These are phyloP conservation scores for Apophysomyces ossiformis DNA, from an alignment of 371 early-diverging fungal species.

Conservation along the genomic window DNA sequence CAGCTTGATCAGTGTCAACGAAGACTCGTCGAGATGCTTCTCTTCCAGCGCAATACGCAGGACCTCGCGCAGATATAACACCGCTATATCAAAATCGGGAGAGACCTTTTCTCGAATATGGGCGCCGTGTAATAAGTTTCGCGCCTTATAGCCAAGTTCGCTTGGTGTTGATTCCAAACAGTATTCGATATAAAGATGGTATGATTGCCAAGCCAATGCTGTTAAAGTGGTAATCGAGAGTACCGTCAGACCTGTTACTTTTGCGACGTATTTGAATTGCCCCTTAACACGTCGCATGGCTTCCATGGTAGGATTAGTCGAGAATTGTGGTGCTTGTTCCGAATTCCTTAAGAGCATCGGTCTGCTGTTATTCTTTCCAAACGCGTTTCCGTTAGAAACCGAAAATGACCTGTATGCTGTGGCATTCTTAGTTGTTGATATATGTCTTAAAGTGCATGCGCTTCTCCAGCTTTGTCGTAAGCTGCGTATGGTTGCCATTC, in stretches of 20 bases:
- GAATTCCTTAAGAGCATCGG: neutral
- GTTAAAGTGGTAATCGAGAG: constrained; percentile 33
- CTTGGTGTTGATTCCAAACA: constrained; percentile 43
- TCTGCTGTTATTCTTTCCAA: neutral
- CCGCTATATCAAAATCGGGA: constrained; percentile 45
- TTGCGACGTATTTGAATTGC: constrained; percentile 38
- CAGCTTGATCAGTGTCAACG: constrained; percentile 35
- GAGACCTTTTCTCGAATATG: constrained; percentile 49
- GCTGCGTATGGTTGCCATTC: no score
- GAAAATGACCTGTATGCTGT: neutral
- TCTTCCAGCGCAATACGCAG: constrained; percentile 46
- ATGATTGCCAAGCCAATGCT: constrained; percentile 45
- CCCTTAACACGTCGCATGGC: constrained; percentile 26
- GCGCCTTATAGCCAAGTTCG: constrained; percentile 43
- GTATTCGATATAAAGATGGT: constrained; percentile 57
- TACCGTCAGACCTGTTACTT: constrained; percentile 39
- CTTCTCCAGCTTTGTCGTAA: neutral
- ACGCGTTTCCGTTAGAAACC: neutral
- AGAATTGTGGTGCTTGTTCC: constrained; percentile 17
- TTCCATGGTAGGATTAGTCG: constrained; percentile 43
- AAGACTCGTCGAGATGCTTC: constrained; percentile 32
- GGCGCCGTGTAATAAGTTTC: constrained; percentile 55
- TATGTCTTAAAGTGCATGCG: neutral
- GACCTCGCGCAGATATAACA: constrained; percentile 44
- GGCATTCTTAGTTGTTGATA: neutral